Base-by-base conservation (phyloP, 1,284 basidiomycete species). In the Rhizoctonia solani region DNA sequence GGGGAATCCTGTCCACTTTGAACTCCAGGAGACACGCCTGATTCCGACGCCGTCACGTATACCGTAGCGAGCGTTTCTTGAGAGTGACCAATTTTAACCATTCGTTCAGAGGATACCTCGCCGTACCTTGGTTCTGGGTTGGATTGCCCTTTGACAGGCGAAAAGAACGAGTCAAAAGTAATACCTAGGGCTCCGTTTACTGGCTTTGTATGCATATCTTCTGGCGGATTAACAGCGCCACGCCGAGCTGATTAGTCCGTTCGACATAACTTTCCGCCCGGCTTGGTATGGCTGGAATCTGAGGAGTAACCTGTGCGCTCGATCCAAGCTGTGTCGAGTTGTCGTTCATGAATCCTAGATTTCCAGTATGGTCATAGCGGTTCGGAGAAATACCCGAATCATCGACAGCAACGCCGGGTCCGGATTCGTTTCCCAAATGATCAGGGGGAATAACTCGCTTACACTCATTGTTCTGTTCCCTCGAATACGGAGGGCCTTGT, bases 161-260 rank as follows among this genome's bases (percentile, higher is more conserved):
- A 63, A 27, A 63, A 63, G 27, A 63, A 63, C 11, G 59, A 63
- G n/a, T 63, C 59, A 29, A 63, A 53, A 23, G 59, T 39, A 5
- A 63, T 46, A 16, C 49, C 59, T 16, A 63, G 32, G 3, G 59
- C 16, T 9, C 19, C 9, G 5, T 37, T 5, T n/a, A 23, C 27
- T 11, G 49, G 5, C 1, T 63, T 52, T 39, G 37, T 16, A 16
- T 8, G 37, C 19, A 6, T n/a, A 23, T 41, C 19, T 25, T 32
- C 6, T 6, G 23, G 49, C 21, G 47, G 32, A 37, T 23, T 9
- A 63, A 37, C 1, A 63, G 34, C 3, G 59, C 59, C 59, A 42
- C 30, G 8, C 59, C 59, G 11, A 63, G 47, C 25, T 52, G 47
- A 29, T 52, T 63, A 23, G 46, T 52, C 1, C 49, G 59, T 39